Evolutionary conservation across 345 rosid genomes (phyloP), one percentile per base, ranked within the genome.

Genomic region (Streptanthus diversifolius): DNA sequence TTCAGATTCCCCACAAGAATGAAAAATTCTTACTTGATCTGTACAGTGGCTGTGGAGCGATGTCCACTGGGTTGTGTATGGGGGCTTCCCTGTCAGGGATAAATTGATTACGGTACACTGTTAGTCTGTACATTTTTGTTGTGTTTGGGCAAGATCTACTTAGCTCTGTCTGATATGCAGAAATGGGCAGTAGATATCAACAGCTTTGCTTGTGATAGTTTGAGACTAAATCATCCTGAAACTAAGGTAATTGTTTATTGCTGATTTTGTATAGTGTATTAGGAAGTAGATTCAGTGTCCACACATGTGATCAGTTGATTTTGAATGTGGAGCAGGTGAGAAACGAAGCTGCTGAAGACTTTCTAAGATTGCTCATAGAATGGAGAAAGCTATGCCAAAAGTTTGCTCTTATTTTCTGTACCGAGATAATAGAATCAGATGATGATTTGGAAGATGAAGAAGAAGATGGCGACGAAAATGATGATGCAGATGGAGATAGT

Each of bases 41-140:
- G 2, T 84, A 84, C 35, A 63, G 76, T 24, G 85, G 87, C 0
- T 84, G 85, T 48, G 82, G 82, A 17, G 87, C 79, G 7, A 82
- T 84, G 87, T 84, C 87, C 3, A 80, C 87, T 40, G 81, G 87
- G 7, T 45, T 84, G 5, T 77, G 78, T 74, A 73, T 76, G 49
- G 87, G 84, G 5, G 76, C 85, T 21, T 47, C 80, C 24, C n/a
- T 84, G 1, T 76, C 82, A 33, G 77, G 84, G 29, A 35, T 73
- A 8, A 80, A 48, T 29, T 84, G 53, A 64, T 44, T 17, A 63
- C 53, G 54, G 68, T 63, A 33, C 10, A 18, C n/a, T 54, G 59
- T 5, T 25, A 14, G 6, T 54, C n/a, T 27, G 9, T 54, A 13
- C 7, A 25, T 14, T 27, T 14, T 54, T 29, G 39, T n/a, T 39